Evolutionary conservation across 192 early-diverging fungal genomes (phyloP).

Genomic region (Mortierella antarctica): DNA sequence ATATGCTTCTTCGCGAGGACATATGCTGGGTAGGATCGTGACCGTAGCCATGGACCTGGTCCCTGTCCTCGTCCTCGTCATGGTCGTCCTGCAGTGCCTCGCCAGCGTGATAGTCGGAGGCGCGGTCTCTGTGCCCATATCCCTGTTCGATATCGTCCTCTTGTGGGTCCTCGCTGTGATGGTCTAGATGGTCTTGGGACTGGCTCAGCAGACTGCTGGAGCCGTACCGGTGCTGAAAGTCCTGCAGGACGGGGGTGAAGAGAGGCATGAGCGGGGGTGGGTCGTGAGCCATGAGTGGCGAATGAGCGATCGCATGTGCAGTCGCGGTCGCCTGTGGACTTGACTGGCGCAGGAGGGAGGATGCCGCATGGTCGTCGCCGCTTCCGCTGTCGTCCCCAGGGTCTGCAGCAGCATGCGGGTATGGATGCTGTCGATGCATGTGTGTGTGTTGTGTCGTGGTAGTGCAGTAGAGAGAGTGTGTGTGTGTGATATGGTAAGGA

Average conservation of each 20-base stretch:
- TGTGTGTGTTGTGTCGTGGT: background rate
- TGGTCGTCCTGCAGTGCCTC: background rate
- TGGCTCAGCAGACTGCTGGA: constrained; percentile 24
- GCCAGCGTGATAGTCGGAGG: constrained; percentile 9
- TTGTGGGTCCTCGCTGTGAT: constrained; percentile 1
- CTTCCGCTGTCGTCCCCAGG: background rate
- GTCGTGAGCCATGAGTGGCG: background rate
- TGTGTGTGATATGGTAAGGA: background rate
- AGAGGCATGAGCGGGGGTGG: constrained; percentile 44
- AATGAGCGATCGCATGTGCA: constrained; percentile 3
- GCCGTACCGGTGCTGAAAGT: constrained; percentile 43
- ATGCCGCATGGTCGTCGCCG: background rate
- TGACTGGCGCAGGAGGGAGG: constrained; percentile 26
- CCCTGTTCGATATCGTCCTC: constrained; percentile 2
- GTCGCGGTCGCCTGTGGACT: background rate
- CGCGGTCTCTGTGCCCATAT: background rate
- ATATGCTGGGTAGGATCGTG: too few species aligned
- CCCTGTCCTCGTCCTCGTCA: constrained; percentile 22
- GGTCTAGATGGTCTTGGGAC: background rate
- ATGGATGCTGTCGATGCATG: constrained; percentile 24
- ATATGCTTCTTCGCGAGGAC: constrained; percentile 17
- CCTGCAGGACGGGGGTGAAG: constrained; percentile 48
- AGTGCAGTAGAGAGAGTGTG: background rate
- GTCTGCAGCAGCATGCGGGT: background rate
- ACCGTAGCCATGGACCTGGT: background rate